Percentiles rank a stretch among this genome's conserved stretches.
Conservation (phyloP, 140 eudicot species). For the Bidens hawaiensis region DNA sequence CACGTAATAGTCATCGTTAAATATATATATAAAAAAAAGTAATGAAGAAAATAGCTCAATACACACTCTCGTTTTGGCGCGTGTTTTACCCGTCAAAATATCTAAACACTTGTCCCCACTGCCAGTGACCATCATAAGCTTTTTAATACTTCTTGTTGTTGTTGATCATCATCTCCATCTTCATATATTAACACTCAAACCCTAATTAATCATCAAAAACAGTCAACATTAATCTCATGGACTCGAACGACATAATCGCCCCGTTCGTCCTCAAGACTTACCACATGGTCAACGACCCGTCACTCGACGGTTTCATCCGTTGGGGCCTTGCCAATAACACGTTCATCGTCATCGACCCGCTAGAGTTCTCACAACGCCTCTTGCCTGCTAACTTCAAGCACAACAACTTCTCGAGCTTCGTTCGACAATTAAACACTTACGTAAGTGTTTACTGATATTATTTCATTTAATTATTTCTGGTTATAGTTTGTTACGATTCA, state of each 20-base stretch:
- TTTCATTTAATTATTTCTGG: no score
- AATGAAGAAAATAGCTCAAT: no score
- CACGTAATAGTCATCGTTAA: no score
- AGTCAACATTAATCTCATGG: slow-evolving; percentile 19
- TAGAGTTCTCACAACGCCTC: slow-evolving; percentile 50
- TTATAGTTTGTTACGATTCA: no score
- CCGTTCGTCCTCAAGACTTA: slow-evolving; percentile 71
- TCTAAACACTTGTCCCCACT: slow-evolving; percentile 1
- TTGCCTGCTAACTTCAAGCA: slow-evolving; percentile 66
- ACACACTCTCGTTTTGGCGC: slow-evolving; percentile 20
- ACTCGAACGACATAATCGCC: slow-evolving; percentile 37
- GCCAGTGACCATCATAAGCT: slow-evolving; percentile 30
- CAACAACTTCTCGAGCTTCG: slow-evolving; percentile 77
- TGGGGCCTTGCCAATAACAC: slow-evolving; percentile 71
- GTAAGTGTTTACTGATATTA: slow-evolving; percentile 34
- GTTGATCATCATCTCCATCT: neutral
- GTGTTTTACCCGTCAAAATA: slow-evolving; percentile 20
- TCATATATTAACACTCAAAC: neutral
- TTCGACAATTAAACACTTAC: slow-evolving; percentile 72
- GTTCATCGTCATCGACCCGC: slow-evolving; percentile 55
- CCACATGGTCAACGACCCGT: slow-evolving; percentile 63
- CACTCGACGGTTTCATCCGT: slow-evolving; percentile 41
- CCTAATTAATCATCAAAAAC: neutral
- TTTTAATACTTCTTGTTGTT: slow-evolving; percentile 12
- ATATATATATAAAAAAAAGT: no score